phyloP scores from a whole-genome alignment of 306 rosid species.

The Cucumis sativus region Cucumber_9930_V3 NC_026657.2:31495001-31495500 shows the following conservation, averaged over 20 bases:
- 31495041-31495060: constrained; percentile 23
- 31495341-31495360: not conserved
- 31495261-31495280: constrained; percentile 7
- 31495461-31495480: not conserved
- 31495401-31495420: not conserved
- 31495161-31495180: constrained; percentile 10
- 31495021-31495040: constrained; percentile 1
- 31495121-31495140: constrained; percentile 1
- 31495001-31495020: constrained; percentile 26
- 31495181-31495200: constrained; percentile 38
- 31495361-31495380: not conserved
- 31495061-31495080: constrained; percentile 28
- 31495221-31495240: not conserved
- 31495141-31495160: not conserved
- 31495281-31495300: constrained; percentile 10
- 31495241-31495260: not conserved
- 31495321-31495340: constrained; percentile 3
- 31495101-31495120: constrained; percentile 12
- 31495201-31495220: not conserved
- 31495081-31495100: constrained; percentile 16
- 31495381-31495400: not conserved
- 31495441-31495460: not conserved
- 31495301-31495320: constrained; percentile 5
- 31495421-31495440: not conserved
- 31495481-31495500: not conserved